A percentile compares a stretch with the other conserved stretches of the same genome.
These are phyloP conservation scores for Diaporthe vexans DNA, from an alignment of 2,329 filamentous ascomycete species.

Conservation along the genomic window DNA sequence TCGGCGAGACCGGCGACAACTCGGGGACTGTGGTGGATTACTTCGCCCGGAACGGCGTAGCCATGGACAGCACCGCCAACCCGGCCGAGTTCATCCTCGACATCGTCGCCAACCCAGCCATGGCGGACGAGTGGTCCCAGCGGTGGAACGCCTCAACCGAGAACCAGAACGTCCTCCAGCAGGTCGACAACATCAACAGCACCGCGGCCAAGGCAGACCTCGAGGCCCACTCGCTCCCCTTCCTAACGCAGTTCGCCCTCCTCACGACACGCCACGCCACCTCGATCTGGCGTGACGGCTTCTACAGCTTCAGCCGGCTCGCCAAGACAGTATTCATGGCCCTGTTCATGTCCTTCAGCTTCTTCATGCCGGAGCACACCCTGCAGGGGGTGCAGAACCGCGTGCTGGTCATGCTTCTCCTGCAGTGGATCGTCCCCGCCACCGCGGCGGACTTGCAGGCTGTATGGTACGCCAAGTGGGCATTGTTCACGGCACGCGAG, in stretches of 20 bases:
- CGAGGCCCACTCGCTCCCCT: background rate
- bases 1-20: conserved; percentile 67
- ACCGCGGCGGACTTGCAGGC: conserved; percentile 77
- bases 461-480: conserved; percentile 76
- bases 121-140: conserved; percentile 45
- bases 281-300: conserved; percentile 11
- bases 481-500: conserved; percentile 78
- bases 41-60: conserved; percentile 76
- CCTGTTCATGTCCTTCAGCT: conserved; percentile 76
- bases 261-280: background rate
- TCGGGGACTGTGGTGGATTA: conserved; percentile 69
- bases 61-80: conserved; percentile 73
- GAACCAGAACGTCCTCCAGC: background rate
- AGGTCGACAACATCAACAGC: background rate
- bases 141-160: background rate
- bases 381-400: conserved; percentile 77
- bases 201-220: background rate
- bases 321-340: conserved; percentile 1
- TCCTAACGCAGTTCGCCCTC: background rate
- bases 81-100: conserved; percentile 84
- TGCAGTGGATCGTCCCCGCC: conserved; percentile 76
- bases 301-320: conserved; percentile 11
- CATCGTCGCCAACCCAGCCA: conserved; percentile 62
- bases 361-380: conserved; percentile 67
- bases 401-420: conserved; percentile 78